Evolutionary conservation across 257 asterid genomes (phyloP), one percentile per base, ranked within the genome.

Genomic region (Vinca minor): DNA sequence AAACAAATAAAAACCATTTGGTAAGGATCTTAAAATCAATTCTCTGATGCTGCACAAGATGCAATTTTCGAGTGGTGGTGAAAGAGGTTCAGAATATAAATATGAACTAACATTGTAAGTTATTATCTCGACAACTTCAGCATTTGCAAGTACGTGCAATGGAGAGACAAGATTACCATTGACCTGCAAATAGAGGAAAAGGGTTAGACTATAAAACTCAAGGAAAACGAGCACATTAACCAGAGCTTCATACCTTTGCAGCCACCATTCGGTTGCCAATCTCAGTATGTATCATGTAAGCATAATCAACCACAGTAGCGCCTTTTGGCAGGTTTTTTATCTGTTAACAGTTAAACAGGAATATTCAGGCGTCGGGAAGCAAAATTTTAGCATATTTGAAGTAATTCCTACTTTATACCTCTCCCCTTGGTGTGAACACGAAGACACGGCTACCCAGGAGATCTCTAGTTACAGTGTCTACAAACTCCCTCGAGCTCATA

Each of bases 391-490:
- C 4, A 56, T 28, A n/a, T 25, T 6, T 14, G 18, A n/a, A 26
- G 59, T 31, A 62, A 31, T 39, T 58, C 67, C 38, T 4, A 13
- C 54, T 44, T 17, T 62, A 73, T 70, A 80, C 97, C 95, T 91
- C 97, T 78, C 97, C 97, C 73, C 86, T 83, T 4, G 96, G 97
- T 38, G 97, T 87, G 76, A 91, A 87, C n/a, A 91, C 96, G 79
- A 91, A 91, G 62, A 91, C 95, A 42, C 96, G 89, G 69, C 96
- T 91, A 69, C 97, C 96, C 42, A 91, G 75, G 56, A 84, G 91
- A 84, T 91, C 97, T 81, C 87, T 78, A 64, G 94, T 91, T 75
- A 91, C 74, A 28, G 95, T 84, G 76, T 91, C 97, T 65, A 91
- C 97, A 74, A 91, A 87, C 70, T 87, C 97, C 77, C 97, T 82